phyloP scores from a whole-genome alignment of 2,329 filamentous ascomycete genomes.

The Cercospora sojina region DNA sequence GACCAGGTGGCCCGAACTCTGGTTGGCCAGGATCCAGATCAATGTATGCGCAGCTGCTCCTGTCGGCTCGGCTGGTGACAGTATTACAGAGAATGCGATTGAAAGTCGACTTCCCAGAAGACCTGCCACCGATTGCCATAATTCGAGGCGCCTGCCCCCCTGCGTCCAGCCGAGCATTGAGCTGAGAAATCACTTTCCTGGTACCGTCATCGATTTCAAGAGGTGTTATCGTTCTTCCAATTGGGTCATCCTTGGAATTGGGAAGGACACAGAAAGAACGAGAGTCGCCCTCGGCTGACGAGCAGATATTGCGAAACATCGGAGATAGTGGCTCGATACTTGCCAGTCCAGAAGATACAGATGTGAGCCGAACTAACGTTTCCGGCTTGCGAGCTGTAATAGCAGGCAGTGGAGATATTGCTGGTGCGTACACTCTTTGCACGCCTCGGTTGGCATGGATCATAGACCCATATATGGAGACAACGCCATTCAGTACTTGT shows the following conservation, averaged over 20 bases:
- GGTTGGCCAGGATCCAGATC: conserved; percentile 78
- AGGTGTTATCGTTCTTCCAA: conserved; percentile 29
- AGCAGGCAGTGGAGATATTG: conserved; percentile 68
- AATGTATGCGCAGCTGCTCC: conserved; percentile 52
- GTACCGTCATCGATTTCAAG: conserved; percentile 33
- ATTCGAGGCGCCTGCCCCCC: conserved; percentile 40
- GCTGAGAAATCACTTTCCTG: conserved; percentile 42
- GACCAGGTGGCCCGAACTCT: conserved; percentile 69
- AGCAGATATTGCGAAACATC: conserved; percentile 67
- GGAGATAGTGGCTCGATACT: conserved; percentile 62
- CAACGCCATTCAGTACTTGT: conserved; percentile 59
- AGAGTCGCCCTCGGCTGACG: conserved; percentile 40
- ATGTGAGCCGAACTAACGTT: conserved; percentile 59
- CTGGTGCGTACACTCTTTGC: conserved; percentile 62
- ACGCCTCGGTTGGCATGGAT: conserved; percentile 46
- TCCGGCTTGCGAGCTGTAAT: conserved; percentile 50
- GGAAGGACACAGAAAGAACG: conserved; percentile 39
- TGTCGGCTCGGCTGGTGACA: conserved; percentile 53
- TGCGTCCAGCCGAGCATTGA: conserved; percentile 40
- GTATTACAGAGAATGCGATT: conserved; percentile 65
- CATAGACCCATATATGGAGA: conserved; percentile 65
- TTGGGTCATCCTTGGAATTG: conserved; percentile 29
- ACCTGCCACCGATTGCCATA: conserved; percentile 68
- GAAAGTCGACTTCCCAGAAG: conserved; percentile 75
- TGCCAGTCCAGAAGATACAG: conserved; percentile 51